Conservation (phyloP, 139 green algal species). For the Tetradesmus obliquus region DNA sequence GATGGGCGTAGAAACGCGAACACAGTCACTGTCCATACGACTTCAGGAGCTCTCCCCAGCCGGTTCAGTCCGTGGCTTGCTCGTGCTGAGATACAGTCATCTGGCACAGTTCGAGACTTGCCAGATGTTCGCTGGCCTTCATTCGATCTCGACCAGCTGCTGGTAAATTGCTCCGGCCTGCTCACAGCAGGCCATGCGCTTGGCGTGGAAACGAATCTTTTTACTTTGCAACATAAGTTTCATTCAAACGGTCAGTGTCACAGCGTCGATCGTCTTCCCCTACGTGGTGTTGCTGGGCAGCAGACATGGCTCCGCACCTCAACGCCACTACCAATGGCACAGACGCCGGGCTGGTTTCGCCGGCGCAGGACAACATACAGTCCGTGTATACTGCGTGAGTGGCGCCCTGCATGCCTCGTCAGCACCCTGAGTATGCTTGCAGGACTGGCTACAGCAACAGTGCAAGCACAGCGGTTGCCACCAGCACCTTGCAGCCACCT, state of each 20-base stretch:
- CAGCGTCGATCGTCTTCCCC: not conserved
- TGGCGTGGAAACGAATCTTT: not conserved
- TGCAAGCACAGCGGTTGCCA: not conserved
- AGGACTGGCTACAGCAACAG: not conserved
- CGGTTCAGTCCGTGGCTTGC: too few relatives aligned
- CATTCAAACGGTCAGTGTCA: not conserved
- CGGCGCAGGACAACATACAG: constrained; percentile 15
- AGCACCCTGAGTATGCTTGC: not conserved
- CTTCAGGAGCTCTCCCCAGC: too few relatives aligned
- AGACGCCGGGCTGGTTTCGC: not conserved
- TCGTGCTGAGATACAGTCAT: too few relatives aligned
- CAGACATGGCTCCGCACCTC: not conserved
- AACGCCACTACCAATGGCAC: not conserved
- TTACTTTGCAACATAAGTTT: not conserved
- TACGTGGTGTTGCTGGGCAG: not conserved
- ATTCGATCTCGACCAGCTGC: too few relatives aligned
- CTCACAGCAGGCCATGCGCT: not conserved
- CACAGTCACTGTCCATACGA: too few relatives aligned
- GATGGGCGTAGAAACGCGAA: too few relatives aligned
- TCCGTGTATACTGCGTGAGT: constrained; percentile 30
- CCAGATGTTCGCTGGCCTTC: too few relatives aligned
- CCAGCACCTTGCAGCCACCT: not conserved
- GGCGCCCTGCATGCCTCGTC: not conserved
- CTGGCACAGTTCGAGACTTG: too few relatives aligned
- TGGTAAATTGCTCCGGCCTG: not conserved